Conservation (phyloP, 139 green algal genomes). For the Pleodorina starrii region DNA sequence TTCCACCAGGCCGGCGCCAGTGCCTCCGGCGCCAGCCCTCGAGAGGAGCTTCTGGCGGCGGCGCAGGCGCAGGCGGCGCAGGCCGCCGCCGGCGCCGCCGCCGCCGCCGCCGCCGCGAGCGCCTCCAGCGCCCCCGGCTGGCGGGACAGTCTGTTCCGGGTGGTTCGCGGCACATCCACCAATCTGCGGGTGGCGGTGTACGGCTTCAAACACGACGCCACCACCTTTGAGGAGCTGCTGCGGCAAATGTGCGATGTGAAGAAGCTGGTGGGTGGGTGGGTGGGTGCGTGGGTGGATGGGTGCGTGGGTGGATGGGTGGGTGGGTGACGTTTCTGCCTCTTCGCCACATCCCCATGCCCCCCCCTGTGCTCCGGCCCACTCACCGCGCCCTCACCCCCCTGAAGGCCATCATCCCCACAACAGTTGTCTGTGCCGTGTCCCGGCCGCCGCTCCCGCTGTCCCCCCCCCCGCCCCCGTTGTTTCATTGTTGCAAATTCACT, state of each 20-base stretch:
- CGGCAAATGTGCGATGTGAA: slow-evolving; percentile 77
- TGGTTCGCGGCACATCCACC: slow-evolving; percentile 55
- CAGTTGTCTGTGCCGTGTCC: too few relatives aligned
- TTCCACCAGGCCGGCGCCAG: background rate
- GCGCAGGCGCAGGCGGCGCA: slow-evolving; percentile 11
- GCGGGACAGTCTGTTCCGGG: slow-evolving; percentile 44
- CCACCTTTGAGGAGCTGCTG: slow-evolving; percentile 89
- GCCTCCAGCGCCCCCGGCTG: slow-evolving; percentile 35
- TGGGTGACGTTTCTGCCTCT: too few relatives aligned
- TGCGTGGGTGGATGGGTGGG: background rate
- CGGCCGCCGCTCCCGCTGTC: too few relatives aligned
- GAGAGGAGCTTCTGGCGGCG: slow-evolving; percentile 22
- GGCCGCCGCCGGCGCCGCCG: background rate
- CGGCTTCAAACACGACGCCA: slow-evolving; percentile 94
- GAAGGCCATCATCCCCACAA: too few relatives aligned
- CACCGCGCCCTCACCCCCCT: too few relatives aligned
- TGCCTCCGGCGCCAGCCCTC: background rate
- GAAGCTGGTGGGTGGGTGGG: slow-evolving; percentile 50
- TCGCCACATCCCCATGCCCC: too few relatives aligned
- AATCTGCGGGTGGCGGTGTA: slow-evolving; percentile 85
- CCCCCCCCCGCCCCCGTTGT: too few relatives aligned
- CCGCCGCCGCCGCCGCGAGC: background rate
- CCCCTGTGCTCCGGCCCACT: too few relatives aligned
- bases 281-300: background rate
- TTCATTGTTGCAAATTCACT: too few relatives aligned